A percentile compares a stretch with the other conserved stretches of the same genome.
Conservation (phyloP, 2,329 filamentous ascomycete genomes). For the Monosporascus sp. region DNA sequence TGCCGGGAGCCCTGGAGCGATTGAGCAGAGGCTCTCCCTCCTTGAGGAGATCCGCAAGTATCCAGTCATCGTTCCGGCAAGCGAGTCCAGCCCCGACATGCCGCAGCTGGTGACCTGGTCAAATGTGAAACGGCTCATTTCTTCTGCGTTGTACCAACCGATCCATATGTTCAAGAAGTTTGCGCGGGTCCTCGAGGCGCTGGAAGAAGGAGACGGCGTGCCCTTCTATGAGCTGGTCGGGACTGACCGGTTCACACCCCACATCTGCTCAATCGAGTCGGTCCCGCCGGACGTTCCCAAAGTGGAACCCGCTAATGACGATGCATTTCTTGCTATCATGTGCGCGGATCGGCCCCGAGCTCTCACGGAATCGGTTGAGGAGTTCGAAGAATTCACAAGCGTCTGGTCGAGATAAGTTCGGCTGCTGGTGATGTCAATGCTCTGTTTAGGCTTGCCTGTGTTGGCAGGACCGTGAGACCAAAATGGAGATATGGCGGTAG, state of each 20-base stretch:
- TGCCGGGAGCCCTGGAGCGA: constrained; percentile 28
- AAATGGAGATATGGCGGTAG: constrained; percentile 23
- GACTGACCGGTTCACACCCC: constrained; percentile 4
- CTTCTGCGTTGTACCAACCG: constrained; percentile 40
- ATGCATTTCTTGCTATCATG: constrained; percentile 41
- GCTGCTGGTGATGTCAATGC: constrained; percentile 39
- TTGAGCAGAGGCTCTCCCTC: constrained; percentile 36
- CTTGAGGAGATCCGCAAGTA: constrained; percentile 34
- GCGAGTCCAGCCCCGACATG: constrained; percentile 30
- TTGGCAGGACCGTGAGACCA: constrained; percentile 25
- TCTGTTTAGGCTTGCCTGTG: constrained; percentile 29
- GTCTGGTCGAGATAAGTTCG: constrained; percentile 32
- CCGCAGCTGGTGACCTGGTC: constrained; percentile 47
- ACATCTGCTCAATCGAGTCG: constrained; percentile 25
- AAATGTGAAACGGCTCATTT: constrained; percentile 38
- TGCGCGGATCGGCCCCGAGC: constrained; percentile 36
- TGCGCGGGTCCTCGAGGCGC: constrained; percentile 36
- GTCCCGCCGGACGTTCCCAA: constrained; percentile 27
- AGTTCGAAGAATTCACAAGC: constrained; percentile 30
- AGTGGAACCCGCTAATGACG: constrained; percentile 29
- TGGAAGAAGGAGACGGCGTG: constrained; percentile 39
- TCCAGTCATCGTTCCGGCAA: constrained; percentile 38
- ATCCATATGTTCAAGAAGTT: constrained; percentile 35
- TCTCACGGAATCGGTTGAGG: constrained; percentile 24
- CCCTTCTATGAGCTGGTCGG: constrained; percentile 35